Percentiles rank a stretch among this genome's conserved stretches.
Evolutionary conservation across 306 rosid genomes (phyloP).

Genomic region (Castanea crenata): DNA sequence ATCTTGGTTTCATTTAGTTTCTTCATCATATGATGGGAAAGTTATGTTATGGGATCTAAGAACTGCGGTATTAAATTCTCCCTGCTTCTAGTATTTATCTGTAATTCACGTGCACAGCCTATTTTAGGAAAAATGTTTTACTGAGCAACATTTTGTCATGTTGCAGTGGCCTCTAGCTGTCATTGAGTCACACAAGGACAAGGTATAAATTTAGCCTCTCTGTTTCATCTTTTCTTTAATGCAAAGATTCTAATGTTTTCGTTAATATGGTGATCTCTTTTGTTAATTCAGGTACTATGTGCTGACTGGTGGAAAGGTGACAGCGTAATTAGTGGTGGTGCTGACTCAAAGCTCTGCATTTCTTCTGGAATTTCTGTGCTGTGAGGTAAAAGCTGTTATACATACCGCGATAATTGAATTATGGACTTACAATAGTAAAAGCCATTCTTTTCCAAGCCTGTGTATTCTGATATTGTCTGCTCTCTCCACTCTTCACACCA

Average conservation of each 20-base stretch:
- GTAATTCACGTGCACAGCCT: not conserved
- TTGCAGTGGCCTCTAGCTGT: slow-evolving; percentile 89
- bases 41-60: slow-evolving; percentile 93
- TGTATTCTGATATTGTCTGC: not conserved
- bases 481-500: not conserved
- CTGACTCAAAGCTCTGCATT: slow-evolving; percentile 74
- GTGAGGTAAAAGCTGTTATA: slow-evolving; percentile 24
- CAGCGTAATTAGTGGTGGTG: slow-evolving; percentile 82
- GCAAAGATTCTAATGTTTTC: not conserved
- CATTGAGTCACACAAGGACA: slow-evolving; percentile 72
- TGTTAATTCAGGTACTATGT: slow-evolving; percentile 59
- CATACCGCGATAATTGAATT: not conserved
- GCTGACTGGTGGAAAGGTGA: slow-evolving; percentile 96
- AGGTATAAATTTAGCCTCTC: slow-evolving; percentile 39
- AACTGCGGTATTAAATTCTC: slow-evolving; percentile 68
- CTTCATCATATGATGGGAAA: slow-evolving; percentile 91
- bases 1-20: slow-evolving; percentile 74
- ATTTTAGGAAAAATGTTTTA: not conserved
- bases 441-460: not conserved
- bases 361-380: slow-evolving; percentile 62
- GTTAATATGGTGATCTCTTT: not conserved
- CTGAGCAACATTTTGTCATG: slow-evolving; percentile 20
- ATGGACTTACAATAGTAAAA: not conserved
- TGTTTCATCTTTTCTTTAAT: not conserved
- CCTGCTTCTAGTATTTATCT: not conserved